Conservation (phyloP, 306 rosid genomes). For the Prunus padus region DNA sequence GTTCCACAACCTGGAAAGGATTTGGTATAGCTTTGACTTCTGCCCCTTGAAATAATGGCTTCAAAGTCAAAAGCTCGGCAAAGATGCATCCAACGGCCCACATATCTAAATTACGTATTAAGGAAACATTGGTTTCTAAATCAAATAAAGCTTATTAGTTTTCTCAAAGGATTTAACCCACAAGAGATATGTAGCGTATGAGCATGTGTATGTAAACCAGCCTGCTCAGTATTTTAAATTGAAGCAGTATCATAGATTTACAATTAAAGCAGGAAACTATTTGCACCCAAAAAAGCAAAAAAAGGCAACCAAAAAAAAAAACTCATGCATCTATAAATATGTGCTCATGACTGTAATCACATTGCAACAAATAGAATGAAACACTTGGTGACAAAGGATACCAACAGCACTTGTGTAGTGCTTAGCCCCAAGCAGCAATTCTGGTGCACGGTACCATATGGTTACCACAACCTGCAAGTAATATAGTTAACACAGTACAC, state of each 20-base stretch:
- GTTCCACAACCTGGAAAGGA: conserved; percentile 79
- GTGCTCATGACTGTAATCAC: neutral
- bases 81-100: conserved; percentile 99
- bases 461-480: conserved; percentile 90
- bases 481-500: neutral
- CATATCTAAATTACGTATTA: conserved; percentile 62
- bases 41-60: conserved; percentile 96
- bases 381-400: conserved; percentile 42
- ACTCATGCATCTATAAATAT: neutral
- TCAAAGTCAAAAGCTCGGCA: conserved; percentile 96
- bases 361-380: neutral
- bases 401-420: conserved; percentile 99
- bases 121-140: conserved; percentile 27
- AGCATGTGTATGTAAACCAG: too few species aligned
- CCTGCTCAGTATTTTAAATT: neutral
- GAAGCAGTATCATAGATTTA: neutral
- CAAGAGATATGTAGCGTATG: neutral
- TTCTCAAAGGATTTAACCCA: neutral
- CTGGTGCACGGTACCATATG: conserved; percentile 99
- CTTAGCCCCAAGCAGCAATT: conserved; percentile 97
- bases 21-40: conserved; percentile 84
- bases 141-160: neutral
- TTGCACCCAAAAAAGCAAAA: neutral
- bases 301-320: neutral
- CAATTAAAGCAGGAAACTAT: neutral